A percentile compares a stretch with the other conserved stretches of the same genome.
Conservation (phyloP, 164 flowering plant species). For the Euptelea pleiosperma region DNA sequence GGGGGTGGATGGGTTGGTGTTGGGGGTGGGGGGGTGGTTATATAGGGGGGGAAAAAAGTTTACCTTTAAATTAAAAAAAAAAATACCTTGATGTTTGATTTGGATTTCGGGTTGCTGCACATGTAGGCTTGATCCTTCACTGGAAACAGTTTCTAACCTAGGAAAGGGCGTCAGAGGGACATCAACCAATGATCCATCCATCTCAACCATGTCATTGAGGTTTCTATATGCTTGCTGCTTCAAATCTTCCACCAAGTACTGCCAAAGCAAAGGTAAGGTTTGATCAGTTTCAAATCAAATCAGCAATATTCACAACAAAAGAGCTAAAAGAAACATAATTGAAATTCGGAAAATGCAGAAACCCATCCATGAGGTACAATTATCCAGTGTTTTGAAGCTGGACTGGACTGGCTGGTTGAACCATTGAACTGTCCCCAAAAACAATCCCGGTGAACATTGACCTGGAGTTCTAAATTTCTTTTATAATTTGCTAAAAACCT, state of each 20-base stretch:
- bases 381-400: no score
- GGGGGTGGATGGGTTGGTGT: no score
- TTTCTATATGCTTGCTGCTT: constrained; percentile 48
- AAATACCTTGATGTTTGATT: constrained; percentile 35
- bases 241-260: constrained; percentile 46
- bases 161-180: constrained; percentile 22
- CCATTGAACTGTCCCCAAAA: no score
- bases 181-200: constrained; percentile 13
- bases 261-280: constrained; percentile 11
- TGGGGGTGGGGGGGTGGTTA: no score
- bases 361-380: no score
- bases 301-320: background rate
- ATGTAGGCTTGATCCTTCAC: constrained; percentile 16
- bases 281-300: background rate
- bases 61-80: no score
- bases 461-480: no score
- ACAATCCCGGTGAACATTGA: no score
- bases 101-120: constrained; percentile 17
- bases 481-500: no score
- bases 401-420: no score
- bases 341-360: background rate
- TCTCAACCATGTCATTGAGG: constrained; percentile 23
- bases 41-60: no score
- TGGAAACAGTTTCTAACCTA: constrained; percentile 16
- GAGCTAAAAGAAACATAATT: background rate